Base-by-base conservation (phyloP, 345 rosid genomes). In the Brassica nigra region DNA sequence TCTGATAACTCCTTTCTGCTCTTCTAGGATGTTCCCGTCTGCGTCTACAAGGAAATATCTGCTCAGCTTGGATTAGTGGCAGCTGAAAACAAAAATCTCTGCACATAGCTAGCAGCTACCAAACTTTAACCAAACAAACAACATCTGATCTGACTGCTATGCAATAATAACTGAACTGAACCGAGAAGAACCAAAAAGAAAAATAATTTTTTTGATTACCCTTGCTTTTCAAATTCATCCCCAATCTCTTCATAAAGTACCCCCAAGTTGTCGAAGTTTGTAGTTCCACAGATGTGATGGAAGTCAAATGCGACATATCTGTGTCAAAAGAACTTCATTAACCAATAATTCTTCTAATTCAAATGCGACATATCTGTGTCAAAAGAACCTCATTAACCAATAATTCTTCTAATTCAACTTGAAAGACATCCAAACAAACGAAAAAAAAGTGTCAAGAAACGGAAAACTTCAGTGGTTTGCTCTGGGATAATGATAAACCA, bases 1-100 rank as follows among this genome's bases (percentile, higher is more conserved):
- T 84, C 99, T 89, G 75, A 95, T 68, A 33, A 91, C 83, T 68
- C 99, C 98, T 84, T 86, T 91, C 90, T 95, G 99, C 83, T 95
- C 94, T 82, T 81, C 91, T 71, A 90, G 83, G 80, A 89, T 84
- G 29, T 85, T 86, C 61, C 92, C 92, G 78, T 88, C 90, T 42
- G 80, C 72, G 67, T 91, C 99, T 78, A 90, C 58, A 18, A 90
- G 88, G 79, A 90, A 88, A 84, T 89, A 95, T 87, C 99, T 95
- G 98, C 90, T 86, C 88, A 89, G 89, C 87, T 86, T 84, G 89
- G 86, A 90, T 64, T 77, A 80, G 82, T 84, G 62, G 81, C 87
- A 87, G 76, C 63, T 81, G 78, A 75, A 81, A 15, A 78, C 59
- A 80, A 87, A 72, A 84, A 66, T 65, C 70, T 77, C 76, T 83